A percentile compares a stretch with the other conserved stretches of the same genome.
These are phyloP conservation scores for Solanum bulbocastanum DNA, from an alignment of 257 asterid genomes.

Conservation along the genomic window DNA sequence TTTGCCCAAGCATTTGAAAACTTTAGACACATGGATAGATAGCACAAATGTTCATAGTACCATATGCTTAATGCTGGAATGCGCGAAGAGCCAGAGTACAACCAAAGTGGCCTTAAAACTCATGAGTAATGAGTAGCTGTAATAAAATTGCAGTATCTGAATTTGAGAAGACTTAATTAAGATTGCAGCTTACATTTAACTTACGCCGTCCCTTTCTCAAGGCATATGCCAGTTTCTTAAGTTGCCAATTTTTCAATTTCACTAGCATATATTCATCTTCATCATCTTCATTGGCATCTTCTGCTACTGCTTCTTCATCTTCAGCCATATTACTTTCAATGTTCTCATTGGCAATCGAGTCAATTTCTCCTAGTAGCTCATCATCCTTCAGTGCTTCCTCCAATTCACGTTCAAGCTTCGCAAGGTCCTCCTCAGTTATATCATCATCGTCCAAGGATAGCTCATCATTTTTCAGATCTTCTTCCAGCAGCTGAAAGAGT, in stretches of 20 bases:
- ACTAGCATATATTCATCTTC: conserved; percentile 17
- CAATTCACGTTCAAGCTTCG: conserved; percentile 66
- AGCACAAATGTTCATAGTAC: not conserved
- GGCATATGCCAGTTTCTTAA: conserved; percentile 71
- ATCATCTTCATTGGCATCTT: conserved; percentile 28
- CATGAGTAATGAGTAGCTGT: not conserved
- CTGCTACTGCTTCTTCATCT: conserved; percentile 16
- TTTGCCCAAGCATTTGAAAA: not conserved
- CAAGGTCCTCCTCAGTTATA: conserved; percentile 71
- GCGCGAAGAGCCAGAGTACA: not conserved
- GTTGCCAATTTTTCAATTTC: conserved; percentile 80
- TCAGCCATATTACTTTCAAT: conserved; percentile 17
- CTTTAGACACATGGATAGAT: not conserved
- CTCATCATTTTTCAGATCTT: conserved; percentile 77
- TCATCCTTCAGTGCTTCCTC: conserved; percentile 85
- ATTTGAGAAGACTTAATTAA: not conserved
- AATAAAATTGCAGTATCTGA: not conserved
- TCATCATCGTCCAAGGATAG: conserved; percentile 37
- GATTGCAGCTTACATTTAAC: conserved; percentile 56
- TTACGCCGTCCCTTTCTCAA: conserved; percentile 83
- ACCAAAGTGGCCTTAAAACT: not conserved
- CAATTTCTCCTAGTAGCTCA: conserved; percentile 48
- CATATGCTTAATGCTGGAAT: not conserved
- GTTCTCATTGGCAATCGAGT: conserved; percentile 20
- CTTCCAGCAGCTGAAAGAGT: conserved; percentile 73